These are phyloP conservation scores for Scheffersomyces amazonensis DNA, from an alignment of 805 yeast genomes.

Conservation along the genomic window DNA sequence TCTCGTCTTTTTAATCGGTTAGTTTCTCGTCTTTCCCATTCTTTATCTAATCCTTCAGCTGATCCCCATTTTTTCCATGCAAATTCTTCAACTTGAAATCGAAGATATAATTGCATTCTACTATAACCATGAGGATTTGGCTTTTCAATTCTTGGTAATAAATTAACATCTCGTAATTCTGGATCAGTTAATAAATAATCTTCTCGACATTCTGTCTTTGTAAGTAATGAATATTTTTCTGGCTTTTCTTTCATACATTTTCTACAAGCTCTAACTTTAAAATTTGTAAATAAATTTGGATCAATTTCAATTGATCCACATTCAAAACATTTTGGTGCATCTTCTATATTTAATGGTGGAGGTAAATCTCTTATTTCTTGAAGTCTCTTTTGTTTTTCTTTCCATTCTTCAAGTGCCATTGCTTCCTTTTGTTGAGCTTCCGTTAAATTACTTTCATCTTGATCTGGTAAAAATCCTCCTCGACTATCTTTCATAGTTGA, in stretches of 20 bases:
- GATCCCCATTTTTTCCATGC: conserved; percentile 96
- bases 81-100: conserved; percentile 90
- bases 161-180: conserved; percentile 67
- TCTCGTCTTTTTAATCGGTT: conserved; percentile 72
- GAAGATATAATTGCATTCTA: conserved; percentile 85
- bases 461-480: conserved; percentile 73
- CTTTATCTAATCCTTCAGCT: conserved; percentile 82
- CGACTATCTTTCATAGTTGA: conserved; percentile 84
- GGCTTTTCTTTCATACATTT: conserved; percentile 70
- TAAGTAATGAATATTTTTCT: conserved; percentile 84
- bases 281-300: conserved; percentile 63
- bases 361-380: conserved; percentile 49
- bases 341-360: conserved; percentile 69
- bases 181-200: conserved; percentile 94
- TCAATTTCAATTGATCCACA: conserved; percentile 83
- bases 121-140: conserved; percentile 94
- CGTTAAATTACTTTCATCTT: conserved; percentile 1
- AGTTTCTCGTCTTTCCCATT: conserved; percentile 82
- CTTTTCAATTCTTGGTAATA: conserved; percentile 78
- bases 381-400: conserved; percentile 41
- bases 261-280: conserved; percentile 73
- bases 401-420: conserved; percentile 42
- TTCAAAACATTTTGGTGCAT: conserved; percentile 80
- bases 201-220: conserved; percentile 92
- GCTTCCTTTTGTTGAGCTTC: conserved; percentile 5